Base-by-base conservation (phyloP, 352 stramenopile genomes). In the Globisporangium polare region DNA sequence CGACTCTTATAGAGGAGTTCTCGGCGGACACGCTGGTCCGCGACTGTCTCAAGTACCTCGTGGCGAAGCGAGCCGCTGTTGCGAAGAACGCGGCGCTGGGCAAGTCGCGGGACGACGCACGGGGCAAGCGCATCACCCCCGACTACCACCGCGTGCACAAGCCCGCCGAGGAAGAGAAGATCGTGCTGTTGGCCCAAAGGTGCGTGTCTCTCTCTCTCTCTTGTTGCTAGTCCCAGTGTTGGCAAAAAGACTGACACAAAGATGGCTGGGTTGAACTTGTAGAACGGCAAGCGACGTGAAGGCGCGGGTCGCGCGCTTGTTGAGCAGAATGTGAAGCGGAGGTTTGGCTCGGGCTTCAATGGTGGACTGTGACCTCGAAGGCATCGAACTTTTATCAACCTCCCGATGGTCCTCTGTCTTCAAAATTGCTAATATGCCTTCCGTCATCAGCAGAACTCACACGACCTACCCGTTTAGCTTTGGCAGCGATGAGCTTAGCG, bases 131-230 rank as follows among this genome's bases (percentile, higher is more conserved):
- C 13, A 92, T 89, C 52, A 84, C 90, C 42, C 68, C 79, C 0
- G 83, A 91, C 66, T 95, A 95, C 55, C 45, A 60, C 4, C 67
- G 79, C 24, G 83, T 92, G 13, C 86, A 95, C 72, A 81, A 73
- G 54, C 68, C 69, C 1, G 76, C 66, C 22, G 58, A 66, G 5
- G 68, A 73, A 22, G 80, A 88, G 51, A 65, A 52, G 9, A 67
- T 89, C 26, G 62, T 91, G 41, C 45, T 77, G 52, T 60, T 67
- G 53, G 80, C 80, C 50, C 67, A 84, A 31, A 69, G 73, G 82
- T 91, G 41, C 20, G 62, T 68, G 10, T 27, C 17, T 17, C 20
- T 5, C 18, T 37, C n/a, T 18, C 3, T 20, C 3, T n/a, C 5
- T 56, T 39, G n/a, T n/a, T n/a, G n/a, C 15, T 43, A 5, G 53